These are phyloP conservation scores for Dichotomopilus funicola DNA, from an alignment of 2,329 filamentous ascomycete species.

Conservation along the genomic window DNA sequence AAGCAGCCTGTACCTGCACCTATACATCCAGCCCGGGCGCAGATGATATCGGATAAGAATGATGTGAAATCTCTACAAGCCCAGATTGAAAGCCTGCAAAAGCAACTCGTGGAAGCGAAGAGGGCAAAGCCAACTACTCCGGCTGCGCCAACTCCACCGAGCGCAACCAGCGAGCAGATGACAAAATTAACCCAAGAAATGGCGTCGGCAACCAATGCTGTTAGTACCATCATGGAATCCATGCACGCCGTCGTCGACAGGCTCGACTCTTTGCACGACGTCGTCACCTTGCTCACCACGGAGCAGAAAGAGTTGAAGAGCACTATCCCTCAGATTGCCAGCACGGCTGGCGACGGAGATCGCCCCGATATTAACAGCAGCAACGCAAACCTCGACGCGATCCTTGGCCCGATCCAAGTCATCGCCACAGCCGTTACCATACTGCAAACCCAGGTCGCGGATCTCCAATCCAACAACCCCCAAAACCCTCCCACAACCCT, in stretches of 20 bases:
- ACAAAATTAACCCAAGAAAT: conserved; percentile 4
- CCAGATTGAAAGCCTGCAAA: conserved; percentile 8
- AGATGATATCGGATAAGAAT: not conserved
- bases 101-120: conserved; percentile 9
- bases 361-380: not conserved
- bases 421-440: conserved; percentile 1
- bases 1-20: not conserved
- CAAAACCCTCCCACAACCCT: not conserved
- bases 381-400: not conserved
- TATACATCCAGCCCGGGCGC: not conserved
- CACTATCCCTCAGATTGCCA: not conserved
- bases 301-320: conserved; percentile 4
- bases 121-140: not conserved
- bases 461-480: conserved; percentile 5
- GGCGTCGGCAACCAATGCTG: conserved; percentile 6
- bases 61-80: not conserved
- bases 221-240: conserved; percentile 19
- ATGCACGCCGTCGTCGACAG: conserved; percentile 19
- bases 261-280: conserved; percentile 12
- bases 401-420: conserved; percentile 11
- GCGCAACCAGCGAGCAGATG: conserved; percentile 1
- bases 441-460: conserved; percentile 11
- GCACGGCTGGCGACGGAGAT: not conserved
- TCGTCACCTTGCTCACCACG: not conserved
- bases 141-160: not conserved